These are phyloP conservation scores for Tylopilus vinaceipallidus DNA, from an alignment of 768 basidiomycete species.

Conservation along the genomic window DNA sequence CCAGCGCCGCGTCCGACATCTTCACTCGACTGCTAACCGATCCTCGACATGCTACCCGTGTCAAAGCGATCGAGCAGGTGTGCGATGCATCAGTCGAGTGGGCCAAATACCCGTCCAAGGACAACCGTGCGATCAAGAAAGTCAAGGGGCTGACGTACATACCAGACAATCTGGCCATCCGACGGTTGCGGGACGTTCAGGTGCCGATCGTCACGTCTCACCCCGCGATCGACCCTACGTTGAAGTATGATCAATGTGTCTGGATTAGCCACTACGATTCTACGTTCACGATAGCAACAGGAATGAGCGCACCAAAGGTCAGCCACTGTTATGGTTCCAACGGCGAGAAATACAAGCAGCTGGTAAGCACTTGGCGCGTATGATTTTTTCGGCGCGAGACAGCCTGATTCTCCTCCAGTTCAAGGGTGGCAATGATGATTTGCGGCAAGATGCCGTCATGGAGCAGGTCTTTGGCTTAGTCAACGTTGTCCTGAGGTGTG, in stretches of 20 bases:
- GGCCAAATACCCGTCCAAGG: constrained; percentile 60
- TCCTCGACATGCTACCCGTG: constrained; percentile 34
- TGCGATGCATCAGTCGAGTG: constrained; percentile 70
- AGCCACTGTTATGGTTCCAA: constrained; percentile 64
- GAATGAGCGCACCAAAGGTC: constrained; percentile 82
- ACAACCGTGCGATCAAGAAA: constrained; percentile 26
- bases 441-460: constrained; percentile 98
- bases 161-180: constrained; percentile 46
- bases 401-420: constrained; percentile 50
- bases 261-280: constrained; percentile 64
- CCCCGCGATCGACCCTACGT: constrained; percentile 65
- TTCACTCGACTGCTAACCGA: constrained; percentile 54
- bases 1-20: constrained; percentile 61
- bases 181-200: constrained; percentile 47
- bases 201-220: constrained; percentile 86
- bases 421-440: constrained; percentile 89
- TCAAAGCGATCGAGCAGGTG: constrained; percentile 54
- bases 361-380: constrained; percentile 50
- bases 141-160: constrained; percentile 36
- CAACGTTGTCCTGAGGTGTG: constrained; percentile 69
- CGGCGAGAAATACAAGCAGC: constrained; percentile 66
- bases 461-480: constrained; percentile 94
- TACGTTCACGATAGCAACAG: constrained; percentile 67
- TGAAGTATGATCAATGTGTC: constrained; percentile 67
- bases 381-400: background rate